Base-by-base conservation (phyloP, 2,329 filamentous ascomycete genomes). In the Neoscytalidium dimidiatum region DNA sequence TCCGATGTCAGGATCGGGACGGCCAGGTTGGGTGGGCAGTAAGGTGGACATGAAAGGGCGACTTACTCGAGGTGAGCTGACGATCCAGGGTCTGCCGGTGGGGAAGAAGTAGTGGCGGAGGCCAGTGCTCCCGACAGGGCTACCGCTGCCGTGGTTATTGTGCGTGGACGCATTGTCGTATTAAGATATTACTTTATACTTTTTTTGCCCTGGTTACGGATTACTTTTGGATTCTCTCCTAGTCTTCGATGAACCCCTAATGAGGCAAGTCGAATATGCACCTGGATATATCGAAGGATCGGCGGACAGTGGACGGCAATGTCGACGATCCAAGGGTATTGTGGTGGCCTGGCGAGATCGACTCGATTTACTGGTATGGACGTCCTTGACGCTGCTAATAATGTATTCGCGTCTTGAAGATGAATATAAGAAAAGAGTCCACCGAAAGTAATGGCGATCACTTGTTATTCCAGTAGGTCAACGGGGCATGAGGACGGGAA, bases 11-110 rank as follows among this genome's bases (percentile, higher is more conserved):
- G n/a, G n/a, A n/a, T n/a, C n/a, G n/a, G n/a, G n/a, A n/a, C n/a
- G n/a, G n/a, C n/a, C n/a, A n/a, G n/a, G n/a, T n/a, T n/a, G n/a
- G n/a, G n/a, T n/a, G n/a, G n/a, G n/a, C n/a, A n/a, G n/a, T n/a
- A n/a, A n/a, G n/a, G n/a, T n/a, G n/a, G n/a, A n/a, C n/a, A n/a
- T n/a, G n/a, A n/a, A n/a, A n/a, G 17, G 41, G 31, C 9, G 26
- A 35, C 57, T 21, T 48, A 61, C 57, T 61, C 57, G n/a, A 61
- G 57, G n/a, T 48, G 13, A n/a, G 57, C 11, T n/a, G 57, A 9
- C 23, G 41, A 44, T 43, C 28, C 38, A n/a, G 44, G 8, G 8
- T 21, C 28, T 5, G 6, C 52, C 26, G 52, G 31, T 21, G 52
- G 57, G n/a, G 19, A 17, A 11, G 19, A 17, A 5, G 38, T 8